Base-by-base conservation (phyloP, 805 yeast species). In the Myxozyma udenii region DNA sequence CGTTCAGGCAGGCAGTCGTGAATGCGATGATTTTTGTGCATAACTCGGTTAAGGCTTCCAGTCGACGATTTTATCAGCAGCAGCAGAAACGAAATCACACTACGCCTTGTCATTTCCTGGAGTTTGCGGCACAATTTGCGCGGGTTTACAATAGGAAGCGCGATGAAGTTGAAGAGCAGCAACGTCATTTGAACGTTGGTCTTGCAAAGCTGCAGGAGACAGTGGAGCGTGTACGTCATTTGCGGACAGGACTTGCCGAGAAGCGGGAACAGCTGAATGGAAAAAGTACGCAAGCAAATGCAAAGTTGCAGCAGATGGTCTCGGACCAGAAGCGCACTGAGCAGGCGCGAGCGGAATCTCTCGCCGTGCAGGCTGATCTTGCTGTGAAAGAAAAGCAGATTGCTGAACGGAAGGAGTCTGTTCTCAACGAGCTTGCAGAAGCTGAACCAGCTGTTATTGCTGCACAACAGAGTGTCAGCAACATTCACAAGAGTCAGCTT, bases 281-380 rank as follows among this genome's bases (percentile, higher is more conserved):
- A 0, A 91, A 89, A 55, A 87, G 85, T 50, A 60, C 67, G 12
- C 86, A 84, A 57, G 95, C 96, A 0, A 76, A 79, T 51, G 68
- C 69, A 23, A 85, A 87, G 76, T 74, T 91, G 37, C 80, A 83
- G 61, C 79, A 73, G 48, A 87, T 91, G 86, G 75, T 91, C 12
- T 68, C 75, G 0, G 95, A 88, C 39, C 98, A 91, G 64, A 88
- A 87, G 63, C 95, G 88, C 61, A 91, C 97, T 0, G 98, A 91
- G 65, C 74, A 96, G 57, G 88, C 85, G 60, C 85, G 85, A 52
- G 95, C 86, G 53, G 89, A 93, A 5, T 87, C 96, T 0, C 70
- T 85, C 2, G 85, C 81, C 44, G 84, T 91, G 9, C 87, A 85
- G 61, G 76, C 74, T 16, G 83, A 87, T 4, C 71, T 91, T 28